These are phyloP conservation scores for Phytophthora chlamydospora DNA, from an alignment of 352 stramenopile genomes.

Conservation along the genomic window DNA sequence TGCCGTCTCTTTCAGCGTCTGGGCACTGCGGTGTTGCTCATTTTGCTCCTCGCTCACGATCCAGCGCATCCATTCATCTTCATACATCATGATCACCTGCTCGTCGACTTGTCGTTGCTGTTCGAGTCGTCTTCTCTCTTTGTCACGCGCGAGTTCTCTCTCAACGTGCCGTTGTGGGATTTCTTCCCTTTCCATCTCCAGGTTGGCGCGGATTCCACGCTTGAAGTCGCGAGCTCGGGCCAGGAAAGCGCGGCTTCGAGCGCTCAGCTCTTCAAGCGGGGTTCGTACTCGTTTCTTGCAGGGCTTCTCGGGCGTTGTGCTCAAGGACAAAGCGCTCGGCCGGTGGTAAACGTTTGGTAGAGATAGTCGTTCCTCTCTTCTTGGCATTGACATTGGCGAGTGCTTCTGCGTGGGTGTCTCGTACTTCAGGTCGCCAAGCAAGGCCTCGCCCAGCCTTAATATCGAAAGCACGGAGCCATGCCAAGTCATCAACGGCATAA, in stretches of 20 bases:
- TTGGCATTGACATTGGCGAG: no score
- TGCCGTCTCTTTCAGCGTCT: no score
- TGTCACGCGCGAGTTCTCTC: constrained; percentile 45
- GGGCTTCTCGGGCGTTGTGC: no score
- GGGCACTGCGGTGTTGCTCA: background rate
- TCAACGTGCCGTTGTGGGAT: constrained; percentile 59
- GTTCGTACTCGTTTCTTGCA: background rate
- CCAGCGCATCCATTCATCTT: constrained; percentile 73
- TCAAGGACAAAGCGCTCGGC: no score
- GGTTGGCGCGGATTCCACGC: constrained; percentile 61
- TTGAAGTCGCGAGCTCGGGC: constrained; percentile 54
- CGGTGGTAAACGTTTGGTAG: no score
- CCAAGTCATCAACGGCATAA: no score
- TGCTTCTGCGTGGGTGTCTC: no score
- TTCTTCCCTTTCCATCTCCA: constrained; percentile 72
- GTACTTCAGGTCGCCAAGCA: no score
- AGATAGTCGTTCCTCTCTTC: no score
- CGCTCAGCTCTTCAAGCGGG: constrained; percentile 26
- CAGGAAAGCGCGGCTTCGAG: constrained; percentile 29
- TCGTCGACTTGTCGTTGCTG: constrained; percentile 58
- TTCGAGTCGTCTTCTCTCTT: constrained; percentile 43
- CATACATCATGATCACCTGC: constrained; percentile 67
- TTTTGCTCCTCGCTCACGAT: constrained; percentile 51
- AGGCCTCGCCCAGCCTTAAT: no score
- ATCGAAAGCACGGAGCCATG: no score